Percentiles rank a stretch among this genome's conserved stretches.
phyloP scores from a whole-genome alignment of 768 basidiomycete species.

The Suillus hirtellus region DNA sequence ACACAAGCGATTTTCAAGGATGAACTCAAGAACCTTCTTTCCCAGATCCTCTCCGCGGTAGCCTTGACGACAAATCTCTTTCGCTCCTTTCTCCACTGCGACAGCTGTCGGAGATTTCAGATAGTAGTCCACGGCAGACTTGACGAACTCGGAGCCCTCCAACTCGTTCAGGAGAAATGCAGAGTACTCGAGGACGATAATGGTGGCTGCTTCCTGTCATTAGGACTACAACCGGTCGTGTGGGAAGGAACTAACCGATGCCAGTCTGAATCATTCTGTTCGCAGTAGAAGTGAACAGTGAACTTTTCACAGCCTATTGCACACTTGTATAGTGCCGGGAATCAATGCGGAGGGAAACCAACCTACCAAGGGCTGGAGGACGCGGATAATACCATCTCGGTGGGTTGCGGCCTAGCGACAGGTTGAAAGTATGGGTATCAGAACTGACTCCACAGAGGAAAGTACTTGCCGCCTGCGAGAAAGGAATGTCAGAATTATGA shows the following conservation, averaged over 20 bases:
- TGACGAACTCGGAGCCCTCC: too few relatives aligned
- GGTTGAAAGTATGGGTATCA: not conserved
- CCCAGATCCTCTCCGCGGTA: too few relatives aligned
- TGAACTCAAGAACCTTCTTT: too few relatives aligned
- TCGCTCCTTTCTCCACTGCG: too few relatives aligned
- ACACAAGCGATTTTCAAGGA: too few relatives aligned
- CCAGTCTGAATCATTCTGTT: not conserved
- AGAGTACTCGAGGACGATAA: too few relatives aligned
- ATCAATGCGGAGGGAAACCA: not conserved
- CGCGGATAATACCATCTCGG: accelerated
- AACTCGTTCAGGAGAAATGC: too few relatives aligned
- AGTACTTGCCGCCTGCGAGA: not conserved
- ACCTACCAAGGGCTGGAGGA: not conserved
- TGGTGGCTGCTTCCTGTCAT: too few relatives aligned
- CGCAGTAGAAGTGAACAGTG: not conserved
- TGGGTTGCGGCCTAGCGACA: accelerated
- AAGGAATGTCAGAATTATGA: not conserved
- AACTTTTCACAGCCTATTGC: not conserved
- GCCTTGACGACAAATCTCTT: too few relatives aligned
- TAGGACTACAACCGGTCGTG: too few relatives aligned
- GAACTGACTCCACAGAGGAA: not conserved
- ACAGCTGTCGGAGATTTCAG: too few relatives aligned
- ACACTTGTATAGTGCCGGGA: not conserved
- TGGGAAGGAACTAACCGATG: not conserved
- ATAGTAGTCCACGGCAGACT: too few relatives aligned